Evolutionary conservation across 768 basidiomycete species (phyloP), one percentile per base, ranked within the genome.

Genomic region (Amanita rimosa): DNA sequence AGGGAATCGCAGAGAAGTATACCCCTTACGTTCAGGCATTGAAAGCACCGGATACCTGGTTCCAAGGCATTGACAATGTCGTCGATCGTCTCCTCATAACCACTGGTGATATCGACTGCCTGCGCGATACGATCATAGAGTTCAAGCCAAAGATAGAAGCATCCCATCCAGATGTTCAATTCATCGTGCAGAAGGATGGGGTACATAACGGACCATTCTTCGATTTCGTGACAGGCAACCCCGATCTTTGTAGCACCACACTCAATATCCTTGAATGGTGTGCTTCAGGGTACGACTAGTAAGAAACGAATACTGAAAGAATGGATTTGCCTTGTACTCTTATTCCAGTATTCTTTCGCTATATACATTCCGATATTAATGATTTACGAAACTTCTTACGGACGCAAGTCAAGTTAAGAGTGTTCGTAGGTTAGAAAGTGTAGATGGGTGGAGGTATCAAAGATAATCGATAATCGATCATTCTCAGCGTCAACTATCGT

Each of bases 141-240:
- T 48, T 63, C 21, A 60, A 53, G 21, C 53, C 57, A 35, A 44
- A 46, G 19, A 40, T 68, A 5, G 50, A 53, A 27, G 54, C 52
- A 44, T 49, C 57, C 10, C 59, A 61, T 45, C 33, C 50, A 0
- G 21, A 55, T 13, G 46, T 54, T 35, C 45, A 54, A 39, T 55
- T 65, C 21, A 54, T 59, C 21, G 34, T 67, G 36, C 65, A 67
- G 54, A 49, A 57, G 22, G 52, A 54, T 27, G 67, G 67, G 6
- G 53, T 66, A 16, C 67, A 67, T 34, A 59, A 63, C 44, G 67
- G 67, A 38, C 57, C 63, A 31, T 62, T 56, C 26, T 52, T 67
- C 21, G 61, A 66, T 46, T 62, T 59, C 31, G 26, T 58, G 8
- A 41, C 41, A 21, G 53, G 46, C 31, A 59, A 54, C 45, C 55